Evolutionary conservation across 768 basidiomycete genomes (phyloP).

Genomic region (Suillus tomentosus): DNA sequence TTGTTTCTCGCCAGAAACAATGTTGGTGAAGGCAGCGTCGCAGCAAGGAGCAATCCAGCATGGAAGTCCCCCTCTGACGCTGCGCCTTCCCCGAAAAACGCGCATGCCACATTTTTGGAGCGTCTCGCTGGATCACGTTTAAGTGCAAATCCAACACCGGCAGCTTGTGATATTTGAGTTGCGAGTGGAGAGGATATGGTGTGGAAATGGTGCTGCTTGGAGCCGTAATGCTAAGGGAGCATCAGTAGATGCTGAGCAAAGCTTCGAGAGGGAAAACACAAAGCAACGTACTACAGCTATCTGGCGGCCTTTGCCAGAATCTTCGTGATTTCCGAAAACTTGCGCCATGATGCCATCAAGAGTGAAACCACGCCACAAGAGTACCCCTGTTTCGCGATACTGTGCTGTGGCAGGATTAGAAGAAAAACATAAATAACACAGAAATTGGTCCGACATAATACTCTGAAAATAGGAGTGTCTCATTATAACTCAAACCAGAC

Average conservation of each 20-base stretch:
- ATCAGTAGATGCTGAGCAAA: conserved; percentile 11
- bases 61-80: conserved; percentile 96
- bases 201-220: conserved; percentile 82
- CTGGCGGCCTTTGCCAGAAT: conserved; percentile 85
- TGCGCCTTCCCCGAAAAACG: conserved; percentile 93
- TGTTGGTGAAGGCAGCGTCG: conserved; percentile 72
- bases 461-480: conserved; percentile 42
- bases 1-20: conserved; percentile 81
- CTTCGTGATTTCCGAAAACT: conserved; percentile 85
- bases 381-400: conserved; percentile 91
- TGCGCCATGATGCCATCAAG: conserved; percentile 86
- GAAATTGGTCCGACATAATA: conserved; percentile 55
- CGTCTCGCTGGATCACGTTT: conserved; percentile 72
- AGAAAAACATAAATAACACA: not conserved
- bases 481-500: conserved; percentile 8
- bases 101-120: conserved; percentile 76
- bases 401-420: conserved; percentile 54
- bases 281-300: conserved; percentile 80
- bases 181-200: conserved; percentile 93
- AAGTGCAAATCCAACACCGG: conserved; percentile 89
- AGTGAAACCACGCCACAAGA: conserved; percentile 87
- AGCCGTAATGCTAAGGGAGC: conserved; percentile 74
- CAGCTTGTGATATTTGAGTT: conserved; percentile 94
- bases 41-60: conserved; percentile 81
- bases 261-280: not conserved